Conservation (phyloP, 2,329 filamentous ascomycete species). For the Nigrospora sphaerica region DNA sequence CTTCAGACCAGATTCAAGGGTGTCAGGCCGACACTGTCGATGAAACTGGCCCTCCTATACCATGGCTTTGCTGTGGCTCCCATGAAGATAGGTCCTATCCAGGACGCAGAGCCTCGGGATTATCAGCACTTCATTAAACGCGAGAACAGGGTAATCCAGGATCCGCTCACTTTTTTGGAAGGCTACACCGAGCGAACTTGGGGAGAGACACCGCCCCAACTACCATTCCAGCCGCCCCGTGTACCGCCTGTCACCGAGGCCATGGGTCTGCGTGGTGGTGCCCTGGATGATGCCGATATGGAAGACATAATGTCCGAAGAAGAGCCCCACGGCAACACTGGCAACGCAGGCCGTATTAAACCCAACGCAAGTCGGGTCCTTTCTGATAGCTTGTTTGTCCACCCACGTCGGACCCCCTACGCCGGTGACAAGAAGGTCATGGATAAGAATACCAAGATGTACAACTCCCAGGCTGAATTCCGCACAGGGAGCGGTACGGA, state of each 20-base stretch:
- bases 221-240: neutral
- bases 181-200: slow-evolving; percentile 7
- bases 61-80: slow-evolving; percentile 40
- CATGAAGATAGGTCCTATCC: slow-evolving; percentile 16
- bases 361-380: no score
- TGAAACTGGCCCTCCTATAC: slow-evolving; percentile 38
- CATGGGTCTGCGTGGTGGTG: slow-evolving; percentile 1
- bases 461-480: slow-evolving; percentile 2
- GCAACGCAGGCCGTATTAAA: no score
- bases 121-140: no score
- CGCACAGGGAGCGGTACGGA: slow-evolving; percentile 3
- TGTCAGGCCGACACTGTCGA: slow-evolving; percentile 19
- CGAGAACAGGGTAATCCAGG: neutral
- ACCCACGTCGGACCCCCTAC: neutral
- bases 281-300: slow-evolving; percentile 1
- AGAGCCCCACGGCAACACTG: neutral
- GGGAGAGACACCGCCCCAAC: slow-evolving; percentile 1
- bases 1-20: slow-evolving; percentile 22
- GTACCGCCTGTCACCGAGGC: neutral
- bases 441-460: neutral
- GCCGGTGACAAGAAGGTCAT: neutral
- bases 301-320: neutral
- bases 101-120: neutral
- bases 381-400: no score
- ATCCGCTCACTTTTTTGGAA: slow-evolving; percentile 16